A percentile compares a stretch with the other conserved stretches of the same genome.
Evolutionary conservation across 83 land plant species (phyloP).

Genomic region (Picea abies): DNA sequence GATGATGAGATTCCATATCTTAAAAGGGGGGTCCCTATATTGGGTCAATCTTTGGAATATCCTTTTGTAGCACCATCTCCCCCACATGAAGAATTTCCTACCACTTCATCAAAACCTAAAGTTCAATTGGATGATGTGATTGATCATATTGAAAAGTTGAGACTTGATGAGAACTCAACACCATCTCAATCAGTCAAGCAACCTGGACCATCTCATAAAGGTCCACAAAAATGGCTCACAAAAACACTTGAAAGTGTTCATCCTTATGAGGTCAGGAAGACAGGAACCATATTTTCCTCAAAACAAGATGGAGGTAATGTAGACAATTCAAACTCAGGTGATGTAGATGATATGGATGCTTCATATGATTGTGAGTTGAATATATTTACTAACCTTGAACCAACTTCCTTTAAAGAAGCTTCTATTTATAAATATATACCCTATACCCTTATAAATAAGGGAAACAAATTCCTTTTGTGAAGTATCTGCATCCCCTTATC

Average conservation of each 20-base stretch:
- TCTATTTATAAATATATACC: too few relatives aligned
- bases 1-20: not conserved
- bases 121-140: not conserved
- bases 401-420: too few relatives aligned
- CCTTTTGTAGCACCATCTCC: not conserved
- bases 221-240: not conserved
- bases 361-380: too few relatives aligned
- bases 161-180: not conserved
- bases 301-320: too few relatives aligned
- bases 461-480: too few relatives aligned
- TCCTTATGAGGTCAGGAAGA: not conserved
- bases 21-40: not conserved
- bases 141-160: not conserved
- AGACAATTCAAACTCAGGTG: too few relatives aligned
- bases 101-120: not conserved
- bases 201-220: not conserved
- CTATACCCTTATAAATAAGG: too few relatives aligned
- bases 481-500: too few relatives aligned
- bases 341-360: too few relatives aligned
- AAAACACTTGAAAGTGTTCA: not conserved
- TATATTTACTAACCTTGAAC: too few relatives aligned
- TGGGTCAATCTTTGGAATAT: not conserved
- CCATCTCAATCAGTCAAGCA: not conserved
- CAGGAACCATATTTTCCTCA: not conserved
- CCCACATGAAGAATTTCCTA: not conserved